These are phyloP conservation scores for Crithidia acanthocephali DNA, from an alignment of 208 protist genomes.

Conservation along the genomic window DNA sequence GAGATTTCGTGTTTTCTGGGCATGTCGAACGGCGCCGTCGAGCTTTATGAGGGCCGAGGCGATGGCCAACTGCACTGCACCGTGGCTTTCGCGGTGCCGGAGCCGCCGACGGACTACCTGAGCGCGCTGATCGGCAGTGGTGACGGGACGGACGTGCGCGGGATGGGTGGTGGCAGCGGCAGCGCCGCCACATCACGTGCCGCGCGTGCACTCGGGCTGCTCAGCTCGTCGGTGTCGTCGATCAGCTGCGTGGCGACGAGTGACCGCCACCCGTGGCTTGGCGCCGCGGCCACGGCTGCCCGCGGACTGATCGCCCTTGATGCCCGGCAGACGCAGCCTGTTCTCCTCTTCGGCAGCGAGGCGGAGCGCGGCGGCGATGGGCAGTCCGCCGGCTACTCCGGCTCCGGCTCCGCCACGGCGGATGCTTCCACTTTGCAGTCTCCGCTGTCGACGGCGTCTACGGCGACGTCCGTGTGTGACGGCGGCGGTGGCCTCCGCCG, in stretches of 20 bases:
- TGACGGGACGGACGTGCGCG: slow-evolving; percentile 14
- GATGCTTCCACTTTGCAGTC: slow-evolving; percentile 9
- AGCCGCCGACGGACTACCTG: slow-evolving; percentile 38
- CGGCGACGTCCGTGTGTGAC: neutral
- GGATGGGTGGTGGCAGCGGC: too few relatives aligned
- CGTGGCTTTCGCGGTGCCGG: slow-evolving; percentile 57
- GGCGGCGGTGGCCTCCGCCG: slow-evolving; percentile 10
- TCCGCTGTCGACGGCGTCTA: neutral
- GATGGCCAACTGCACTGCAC: slow-evolving; percentile 46
- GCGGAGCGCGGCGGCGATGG: neutral
- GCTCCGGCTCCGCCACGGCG: neutral
- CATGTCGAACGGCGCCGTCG: slow-evolving; percentile 52
- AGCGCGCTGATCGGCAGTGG: slow-evolving; percentile 14
- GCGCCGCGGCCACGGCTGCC: slow-evolving; percentile 55
- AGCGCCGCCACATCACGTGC: slow-evolving; percentile 12
- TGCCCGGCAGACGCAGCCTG: slow-evolving; percentile 37
- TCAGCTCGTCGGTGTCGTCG: slow-evolving; percentile 49
- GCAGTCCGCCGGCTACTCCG: neutral
- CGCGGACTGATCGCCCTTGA: slow-evolving; percentile 69
- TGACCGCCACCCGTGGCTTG: slow-evolving; percentile 55
- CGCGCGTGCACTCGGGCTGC: slow-evolving; percentile 21
- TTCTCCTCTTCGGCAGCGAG: slow-evolving; percentile 33
- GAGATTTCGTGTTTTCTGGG: slow-evolving; percentile 72
- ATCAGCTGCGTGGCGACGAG: slow-evolving; percentile 59
- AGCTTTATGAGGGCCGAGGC: slow-evolving; percentile 50